Evolutionary conservation across 2,329 filamentous ascomycete species (phyloP), one percentile per base, ranked within the genome.

Genomic region (Fusarium humuli): DNA sequence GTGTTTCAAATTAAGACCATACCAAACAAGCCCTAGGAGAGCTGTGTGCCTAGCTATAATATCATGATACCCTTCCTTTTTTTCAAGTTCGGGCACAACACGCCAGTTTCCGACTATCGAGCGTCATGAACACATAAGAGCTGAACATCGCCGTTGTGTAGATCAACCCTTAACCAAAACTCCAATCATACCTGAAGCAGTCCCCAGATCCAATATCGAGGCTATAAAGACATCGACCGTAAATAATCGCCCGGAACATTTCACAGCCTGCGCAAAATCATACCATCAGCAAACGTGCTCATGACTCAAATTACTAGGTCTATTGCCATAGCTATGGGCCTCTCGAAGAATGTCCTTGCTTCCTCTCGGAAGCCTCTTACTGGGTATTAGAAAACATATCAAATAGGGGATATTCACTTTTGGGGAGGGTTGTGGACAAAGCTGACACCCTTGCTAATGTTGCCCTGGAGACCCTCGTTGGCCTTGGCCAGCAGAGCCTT

Each of bases 1-100:
- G 93, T 94, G 1, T 99, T 99, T 79, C 96, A 99, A 82, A 98
- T 99, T 79, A 97, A 97, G 83, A 96, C 93, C 41, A 83, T 91
- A 54, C 86, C 89, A 27, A 94, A 81, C 81, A 87, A 76, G 92
- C 83, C 75, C 65, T 67, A 63, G 61, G 49, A 68, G 56, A 57
- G 61, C 59, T 45, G 48, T 58, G 53, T 56, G 60, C 58, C 54
- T 64, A 69, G 53, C 55, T 67, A 62, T 57, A 72, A 63, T 70
- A 57, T 59, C 66, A 75, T 68, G 70, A 75, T 73, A 75, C 70
- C 71, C 70, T 73, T 65, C 27, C 27, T 47, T 32, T 22, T 32
- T 52, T 34, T 52, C 48, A 57, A 68, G 58, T 57, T 37, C 29
- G 55, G 70, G 56, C 70, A 70, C 57, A 67, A 30, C 56, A 61